Percentiles rank a stretch among this genome's conserved stretches.
Conservation (phyloP, 2,329 filamentous ascomycete species). For the Neonectria punicea region DNA sequence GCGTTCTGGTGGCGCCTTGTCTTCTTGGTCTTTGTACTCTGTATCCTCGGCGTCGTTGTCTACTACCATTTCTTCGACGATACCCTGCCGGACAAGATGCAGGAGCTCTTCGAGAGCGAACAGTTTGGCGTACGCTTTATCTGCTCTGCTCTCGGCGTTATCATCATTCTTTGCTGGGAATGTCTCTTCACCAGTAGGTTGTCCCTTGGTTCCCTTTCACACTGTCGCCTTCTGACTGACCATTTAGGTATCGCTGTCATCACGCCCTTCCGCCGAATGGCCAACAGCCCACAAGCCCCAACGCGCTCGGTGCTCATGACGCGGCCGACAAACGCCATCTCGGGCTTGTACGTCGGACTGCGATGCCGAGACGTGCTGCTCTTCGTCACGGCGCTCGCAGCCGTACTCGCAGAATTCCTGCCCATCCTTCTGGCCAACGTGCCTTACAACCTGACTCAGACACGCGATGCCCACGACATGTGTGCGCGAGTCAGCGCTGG, state of each 20-base stretch:
- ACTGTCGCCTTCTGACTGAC: slow-evolving; percentile 9
- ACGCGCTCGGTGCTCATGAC: slow-evolving; percentile 53
- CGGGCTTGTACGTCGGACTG: slow-evolving; percentile 47
- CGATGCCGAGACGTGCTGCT: slow-evolving; percentile 51
- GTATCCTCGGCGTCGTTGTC: slow-evolving; percentile 50
- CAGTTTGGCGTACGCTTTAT: slow-evolving; percentile 56
- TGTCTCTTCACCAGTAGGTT: slow-evolving; percentile 52
- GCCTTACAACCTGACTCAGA: slow-evolving; percentile 56
- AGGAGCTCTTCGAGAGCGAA: slow-evolving; percentile 51
- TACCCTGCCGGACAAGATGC: slow-evolving; percentile 45
- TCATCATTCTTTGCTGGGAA: slow-evolving; percentile 54
- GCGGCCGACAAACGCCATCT: slow-evolving; percentile 56
- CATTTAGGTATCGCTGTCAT: slow-evolving; percentile 51
- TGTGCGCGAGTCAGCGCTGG: slow-evolving; percentile 54
- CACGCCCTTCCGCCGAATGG: slow-evolving; percentile 55
- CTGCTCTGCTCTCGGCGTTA: slow-evolving; percentile 53
- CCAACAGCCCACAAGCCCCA: slow-evolving; percentile 45
- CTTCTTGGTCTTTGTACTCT: slow-evolving; percentile 47
- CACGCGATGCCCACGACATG: slow-evolving; percentile 49
- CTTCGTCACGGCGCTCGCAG: slow-evolving; percentile 51
- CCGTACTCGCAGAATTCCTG: slow-evolving; percentile 59
- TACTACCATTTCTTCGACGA: slow-evolving; percentile 48
- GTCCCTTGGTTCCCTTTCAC: fast-evolving
- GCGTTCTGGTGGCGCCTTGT: slow-evolving; percentile 48
- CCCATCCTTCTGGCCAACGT: slow-evolving; percentile 60